Evolutionary conservation across 164 flowering plant genomes (phyloP), one percentile per base, ranked within the genome.

Genomic region (Berberis vulgaris): DNA sequence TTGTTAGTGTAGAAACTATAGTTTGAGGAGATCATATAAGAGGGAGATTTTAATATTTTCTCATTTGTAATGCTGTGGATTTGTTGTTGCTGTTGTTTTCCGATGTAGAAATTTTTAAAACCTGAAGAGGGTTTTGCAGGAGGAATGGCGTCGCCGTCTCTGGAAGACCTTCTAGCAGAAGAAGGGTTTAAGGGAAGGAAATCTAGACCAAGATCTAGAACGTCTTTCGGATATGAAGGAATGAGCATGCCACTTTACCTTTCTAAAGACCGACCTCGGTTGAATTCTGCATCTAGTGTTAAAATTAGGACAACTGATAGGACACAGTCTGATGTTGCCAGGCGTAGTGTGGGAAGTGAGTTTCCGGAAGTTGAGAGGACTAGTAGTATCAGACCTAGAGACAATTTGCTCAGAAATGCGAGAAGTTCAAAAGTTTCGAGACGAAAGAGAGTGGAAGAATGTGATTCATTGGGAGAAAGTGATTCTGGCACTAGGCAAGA

Each of bases 121-220:
- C 3, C 56, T 43, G 53, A 1, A 10, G 60, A 9, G 52, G 41
- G n/a, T 46, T 5, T 7, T 11, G 41, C 46, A 60, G 44, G 56
- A 39, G 43, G 63, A 67, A 86, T 83, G 95, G 78, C 89, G 13
- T 75, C 80, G 43, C 59, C 69, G 4, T 83, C 96, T 59, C 73
- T 88, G 70, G 82, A 80, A 67, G 82, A 86, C 38, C 86, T 88
- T 69, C 84, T 88, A 46, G 78, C 77, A 11, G 78, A 82, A 64
- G 96, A 88, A 65, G 90, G 90, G 6, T 88, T 86, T 52, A 77
- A 66, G 63, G 78, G 83, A 59, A 72, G 81, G 63, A 80, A 60
- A 67, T 67, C 69, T 39, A 67, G 62, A 62, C 45, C 59, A 5
- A 72, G 66, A 12, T n/a, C 77, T 6, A 74, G 85, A 74, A 3